Conservation (phyloP, 2,329 filamentous ascomycete species). For the Colletotrichum melonis region DNA sequence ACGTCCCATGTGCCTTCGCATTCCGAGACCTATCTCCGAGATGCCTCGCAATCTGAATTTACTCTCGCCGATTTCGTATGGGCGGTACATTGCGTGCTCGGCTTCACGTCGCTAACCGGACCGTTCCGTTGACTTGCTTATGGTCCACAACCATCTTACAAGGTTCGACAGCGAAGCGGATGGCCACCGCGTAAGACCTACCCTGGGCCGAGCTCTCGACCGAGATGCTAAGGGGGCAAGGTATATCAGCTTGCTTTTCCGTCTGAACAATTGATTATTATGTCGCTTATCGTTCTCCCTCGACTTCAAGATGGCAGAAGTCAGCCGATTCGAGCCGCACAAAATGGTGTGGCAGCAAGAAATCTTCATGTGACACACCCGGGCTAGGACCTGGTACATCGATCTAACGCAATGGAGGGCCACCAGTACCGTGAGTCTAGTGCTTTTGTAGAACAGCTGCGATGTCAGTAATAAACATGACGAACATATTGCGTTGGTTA, state of each 20-base stretch:
- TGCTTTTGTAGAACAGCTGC: neutral
- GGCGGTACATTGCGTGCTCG: neutral
- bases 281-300: neutral
- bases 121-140: neutral
- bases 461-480: neutral
- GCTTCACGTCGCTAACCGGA: neutral
- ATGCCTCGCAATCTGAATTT: neutral
- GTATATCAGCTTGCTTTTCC: neutral
- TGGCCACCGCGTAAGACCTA: neutral
- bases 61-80: neutral
- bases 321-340: neutral
- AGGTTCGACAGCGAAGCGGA: neutral
- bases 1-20: neutral
- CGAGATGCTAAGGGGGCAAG: neutral
- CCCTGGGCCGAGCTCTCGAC: neutral
- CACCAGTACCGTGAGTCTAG: neutral
- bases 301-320: neutral
- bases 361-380: neutral
- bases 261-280: neutral
- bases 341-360: neutral
- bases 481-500: no score
- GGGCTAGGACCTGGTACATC: neutral
- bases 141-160: neutral
- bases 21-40: neutral
- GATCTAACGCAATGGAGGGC: neutral